A percentile compares a stretch with the other conserved stretches of the same genome.
Evolutionary conservation across 768 basidiomycete genomes (phyloP).

Genomic region (Chalciporus chontae): DNA sequence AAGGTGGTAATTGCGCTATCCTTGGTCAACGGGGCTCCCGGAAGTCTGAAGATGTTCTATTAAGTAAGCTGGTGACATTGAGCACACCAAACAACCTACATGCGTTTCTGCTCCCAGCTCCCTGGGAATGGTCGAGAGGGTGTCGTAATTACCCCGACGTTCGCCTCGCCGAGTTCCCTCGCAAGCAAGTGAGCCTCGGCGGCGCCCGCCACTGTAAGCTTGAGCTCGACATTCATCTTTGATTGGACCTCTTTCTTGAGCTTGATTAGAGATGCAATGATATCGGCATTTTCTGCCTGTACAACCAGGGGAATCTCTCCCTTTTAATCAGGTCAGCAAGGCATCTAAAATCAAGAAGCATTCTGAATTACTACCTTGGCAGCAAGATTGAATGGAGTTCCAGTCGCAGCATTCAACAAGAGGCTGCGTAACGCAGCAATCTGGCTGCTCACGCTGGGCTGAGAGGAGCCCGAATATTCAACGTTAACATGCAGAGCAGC

Average conservation of each 20-base stretch:
- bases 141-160: constrained; percentile 66
- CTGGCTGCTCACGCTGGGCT: constrained; percentile 71
- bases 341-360: background rate
- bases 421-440: constrained; percentile 69
- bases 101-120: constrained; percentile 58
- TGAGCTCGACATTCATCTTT: constrained; percentile 40
- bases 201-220: constrained; percentile 63
- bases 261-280: constrained; percentile 72
- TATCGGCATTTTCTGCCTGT: constrained; percentile 71
- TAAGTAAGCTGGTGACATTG: constrained; percentile 7
- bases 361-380: constrained; percentile 35
- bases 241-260: constrained; percentile 64
- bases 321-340: constrained; percentile 29
- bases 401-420: constrained; percentile 37
- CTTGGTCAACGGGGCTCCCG: constrained; percentile 33
- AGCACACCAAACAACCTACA: constrained; percentile 15
- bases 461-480: constrained; percentile 37
- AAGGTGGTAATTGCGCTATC: constrained; percentile 59
- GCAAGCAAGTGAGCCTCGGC: constrained; percentile 73
- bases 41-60: constrained; percentile 20
- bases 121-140: constrained; percentile 70
- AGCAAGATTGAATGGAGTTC: constrained; percentile 39
- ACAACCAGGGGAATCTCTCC: constrained; percentile 74
- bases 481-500: constrained; percentile 63
- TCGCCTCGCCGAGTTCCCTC: constrained; percentile 60